phyloP scores from a whole-genome alignment of 495 filamentous ascomycete genomes.

The Neurospora sp. region DNA sequence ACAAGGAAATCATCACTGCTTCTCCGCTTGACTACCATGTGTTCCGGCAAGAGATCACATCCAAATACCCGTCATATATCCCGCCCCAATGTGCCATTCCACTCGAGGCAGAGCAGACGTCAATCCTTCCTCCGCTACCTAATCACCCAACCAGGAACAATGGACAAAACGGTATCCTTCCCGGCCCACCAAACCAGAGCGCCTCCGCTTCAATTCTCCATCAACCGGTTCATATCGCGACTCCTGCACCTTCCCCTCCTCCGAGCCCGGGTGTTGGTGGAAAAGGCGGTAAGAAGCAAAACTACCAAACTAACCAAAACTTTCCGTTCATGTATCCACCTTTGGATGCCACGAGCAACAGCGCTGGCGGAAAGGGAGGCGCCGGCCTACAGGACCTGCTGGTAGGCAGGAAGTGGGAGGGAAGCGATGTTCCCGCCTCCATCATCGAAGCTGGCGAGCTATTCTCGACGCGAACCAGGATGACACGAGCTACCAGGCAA shows the following conservation, averaged over 20 bases:
- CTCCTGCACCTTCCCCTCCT: constrained; percentile 92
- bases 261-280: constrained; percentile 84
- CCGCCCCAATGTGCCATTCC: constrained; percentile 77
- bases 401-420: constrained; percentile 77
- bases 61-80: constrained; percentile 94
- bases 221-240: constrained; percentile 95
- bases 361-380: constrained; percentile 74
- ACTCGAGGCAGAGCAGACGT: constrained; percentile 79
- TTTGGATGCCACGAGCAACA: constrained; percentile 69
- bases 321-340: constrained; percentile 98
- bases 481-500: constrained; percentile 82
- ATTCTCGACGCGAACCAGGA: constrained; percentile 79
- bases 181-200: constrained; percentile 35
- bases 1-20: constrained; percentile 63
- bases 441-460: constrained; percentile 93
- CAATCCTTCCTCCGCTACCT: constrained; percentile 75
- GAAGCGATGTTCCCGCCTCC: constrained; percentile 79
- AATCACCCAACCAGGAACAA: constrained; percentile 52
- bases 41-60: constrained; percentile 96
- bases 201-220: constrained; percentile 77
- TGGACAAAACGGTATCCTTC: constrained; percentile 37
- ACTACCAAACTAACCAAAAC: constrained; percentile 98
- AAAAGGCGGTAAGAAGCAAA: constrained; percentile 95
- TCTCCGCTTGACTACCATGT: constrained; percentile 93
- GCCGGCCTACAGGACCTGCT: constrained; percentile 65